Percentiles rank a stretch among this genome's conserved stretches.
These are phyloP conservation scores for Saturnispora quitensis DNA, from an alignment of 805 yeast species.

Conservation along the genomic window DNA sequence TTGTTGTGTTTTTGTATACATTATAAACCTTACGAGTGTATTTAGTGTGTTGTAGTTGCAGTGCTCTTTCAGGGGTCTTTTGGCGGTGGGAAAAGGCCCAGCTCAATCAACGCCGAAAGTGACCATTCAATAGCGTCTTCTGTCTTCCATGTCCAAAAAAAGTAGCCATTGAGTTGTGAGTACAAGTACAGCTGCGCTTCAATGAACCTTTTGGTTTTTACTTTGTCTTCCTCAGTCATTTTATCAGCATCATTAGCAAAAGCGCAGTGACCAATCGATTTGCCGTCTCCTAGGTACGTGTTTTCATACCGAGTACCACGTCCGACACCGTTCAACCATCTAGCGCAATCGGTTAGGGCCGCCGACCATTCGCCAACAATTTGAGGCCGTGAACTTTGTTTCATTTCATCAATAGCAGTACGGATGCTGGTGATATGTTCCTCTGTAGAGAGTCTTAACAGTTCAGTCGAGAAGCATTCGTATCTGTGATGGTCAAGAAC, in stretches of 20 bases:
- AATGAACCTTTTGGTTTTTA: conserved; percentile 41
- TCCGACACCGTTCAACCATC: conserved; percentile 82
- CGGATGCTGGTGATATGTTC: conserved; percentile 53
- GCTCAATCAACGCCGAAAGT: conserved; percentile 38
- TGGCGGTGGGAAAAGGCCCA: conserved; percentile 55
- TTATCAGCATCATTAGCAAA: conserved; percentile 28
- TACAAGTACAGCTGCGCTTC: conserved; percentile 55
- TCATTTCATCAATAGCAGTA: conserved; percentile 33
- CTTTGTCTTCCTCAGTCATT: conserved; percentile 36
- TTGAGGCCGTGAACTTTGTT: conserved; percentile 34
- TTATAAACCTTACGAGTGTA: not conserved
- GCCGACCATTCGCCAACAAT: conserved; percentile 81
- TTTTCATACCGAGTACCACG: conserved; percentile 79
- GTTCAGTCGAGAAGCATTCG: conserved; percentile 70
- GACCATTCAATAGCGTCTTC: conserved; percentile 65
- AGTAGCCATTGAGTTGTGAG: conserved; percentile 43
- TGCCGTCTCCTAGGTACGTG: conserved; percentile 29
- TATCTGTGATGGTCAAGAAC: conserved; percentile 86
- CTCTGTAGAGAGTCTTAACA: conserved; percentile 47
- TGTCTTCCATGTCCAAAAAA: conserved; percentile 66
- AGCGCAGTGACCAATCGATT: conserved; percentile 46
- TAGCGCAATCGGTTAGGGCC: conserved; percentile 86
- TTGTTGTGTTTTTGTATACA: not conserved
- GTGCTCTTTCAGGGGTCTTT: conserved; percentile 41
- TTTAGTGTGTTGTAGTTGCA: not conserved